These are phyloP conservation scores for Phoma sp. DNA, from an alignment of 2,329 filamentous ascomycete species.

Conservation along the genomic window DNA sequence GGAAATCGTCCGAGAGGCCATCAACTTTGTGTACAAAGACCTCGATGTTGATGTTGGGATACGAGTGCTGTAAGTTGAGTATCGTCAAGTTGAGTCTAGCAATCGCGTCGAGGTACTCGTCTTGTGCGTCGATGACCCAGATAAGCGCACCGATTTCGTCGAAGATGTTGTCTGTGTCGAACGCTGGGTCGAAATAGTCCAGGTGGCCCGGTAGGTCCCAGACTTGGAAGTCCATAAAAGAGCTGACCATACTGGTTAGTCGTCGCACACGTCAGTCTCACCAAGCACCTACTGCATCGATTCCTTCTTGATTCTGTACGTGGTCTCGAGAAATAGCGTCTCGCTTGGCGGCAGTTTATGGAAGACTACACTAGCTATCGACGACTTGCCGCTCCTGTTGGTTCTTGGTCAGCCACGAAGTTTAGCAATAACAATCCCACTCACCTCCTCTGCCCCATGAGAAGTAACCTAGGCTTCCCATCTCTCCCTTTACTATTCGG, in stretches of 20 bases:
- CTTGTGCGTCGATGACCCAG: conserved; percentile 98
- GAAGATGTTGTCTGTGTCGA: conserved; percentile 93
- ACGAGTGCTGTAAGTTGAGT: conserved; percentile 83
- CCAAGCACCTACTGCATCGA: conserved; percentile 78
- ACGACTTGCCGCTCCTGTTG: conserved; percentile 91
- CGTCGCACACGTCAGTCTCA: not conserved
- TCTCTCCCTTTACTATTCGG: conserved; percentile 59
- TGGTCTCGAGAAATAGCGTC: conserved; percentile 94
- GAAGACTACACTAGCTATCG: conserved; percentile 98
- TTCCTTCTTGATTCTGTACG: conserved; percentile 91
- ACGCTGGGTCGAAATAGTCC: conserved; percentile 86
- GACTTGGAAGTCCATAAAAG: conserved; percentile 98
- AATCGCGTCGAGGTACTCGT: conserved; percentile 94
- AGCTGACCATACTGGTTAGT: conserved; percentile 60
- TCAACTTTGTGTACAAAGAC: conserved; percentile 99
- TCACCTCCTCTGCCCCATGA: conserved; percentile 96
- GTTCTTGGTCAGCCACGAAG: conserved; percentile 22
- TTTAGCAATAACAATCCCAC: not conserved
- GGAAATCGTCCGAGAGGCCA: conserved; percentile 95
- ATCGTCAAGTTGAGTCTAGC: conserved; percentile 87
- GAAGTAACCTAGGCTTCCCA: conserved; percentile 80
- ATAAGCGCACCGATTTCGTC: conserved; percentile 92
- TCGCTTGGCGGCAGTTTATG: conserved; percentile 97
- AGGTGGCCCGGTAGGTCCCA: conserved; percentile 98
- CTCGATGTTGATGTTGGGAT: conserved; percentile 94